phyloP scores from a whole-genome alignment of 2,329 filamentous ascomycete species.

The Colletotrichum chrysophilum region DNA sequence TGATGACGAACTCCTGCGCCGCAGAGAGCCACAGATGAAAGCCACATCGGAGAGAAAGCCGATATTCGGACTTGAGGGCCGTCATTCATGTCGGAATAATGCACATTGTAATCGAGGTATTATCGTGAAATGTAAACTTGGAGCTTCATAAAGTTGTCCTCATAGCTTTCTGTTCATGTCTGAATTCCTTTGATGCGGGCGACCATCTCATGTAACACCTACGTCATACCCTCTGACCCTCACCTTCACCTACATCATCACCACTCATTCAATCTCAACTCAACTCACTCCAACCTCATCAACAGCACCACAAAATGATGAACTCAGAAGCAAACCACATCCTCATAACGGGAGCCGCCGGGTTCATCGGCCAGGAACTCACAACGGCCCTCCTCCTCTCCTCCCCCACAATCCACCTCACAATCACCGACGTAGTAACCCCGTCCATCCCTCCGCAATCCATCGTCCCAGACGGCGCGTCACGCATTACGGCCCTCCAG shows the following conservation, averaged over 20 bases:
- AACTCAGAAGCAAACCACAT: slow-evolving; percentile 37
- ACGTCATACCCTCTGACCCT: neutral
- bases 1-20: neutral
- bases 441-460: slow-evolving; percentile 50
- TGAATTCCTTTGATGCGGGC: neutral
- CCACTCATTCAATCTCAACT: neutral
- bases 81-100: neutral
- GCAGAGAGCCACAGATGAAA: neutral
- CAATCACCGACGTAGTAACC: slow-evolving; percentile 61
- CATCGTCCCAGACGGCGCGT: slow-evolving; percentile 29
- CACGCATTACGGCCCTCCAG: slow-evolving; percentile 28
- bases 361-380: slow-evolving; percentile 69
- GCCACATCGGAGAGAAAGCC: neutral
- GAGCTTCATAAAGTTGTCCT: neutral
- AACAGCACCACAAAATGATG: neutral
- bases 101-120: neutral
- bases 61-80: neutral
- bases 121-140: neutral
- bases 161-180: neutral
- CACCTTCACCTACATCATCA: neutral
- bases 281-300: neutral
- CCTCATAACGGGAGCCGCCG: slow-evolving; percentile 68
- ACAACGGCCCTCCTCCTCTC: slow-evolving; percentile 57
- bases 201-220: neutral
- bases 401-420: slow-evolving; percentile 43